A percentile compares a stretch with the other conserved stretches of the same genome.
These are phyloP conservation scores for Globisporangium recalcitrans DNA, from an alignment of 352 stramenopile genomes.

Conservation along the genomic window DNA sequence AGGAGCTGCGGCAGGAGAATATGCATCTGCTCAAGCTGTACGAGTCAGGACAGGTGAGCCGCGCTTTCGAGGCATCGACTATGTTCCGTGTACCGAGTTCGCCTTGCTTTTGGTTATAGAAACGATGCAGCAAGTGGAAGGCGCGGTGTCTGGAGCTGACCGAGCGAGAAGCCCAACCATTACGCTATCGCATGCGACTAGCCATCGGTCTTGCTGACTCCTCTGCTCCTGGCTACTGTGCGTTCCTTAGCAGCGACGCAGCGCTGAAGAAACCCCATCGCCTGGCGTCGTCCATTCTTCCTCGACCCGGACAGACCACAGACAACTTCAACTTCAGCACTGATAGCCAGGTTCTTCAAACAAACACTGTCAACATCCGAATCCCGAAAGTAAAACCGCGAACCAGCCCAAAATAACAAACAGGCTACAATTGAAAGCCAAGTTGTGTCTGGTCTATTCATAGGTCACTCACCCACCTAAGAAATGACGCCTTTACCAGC, in stretches of 20 bases:
- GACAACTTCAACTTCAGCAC: conserved; percentile 36
- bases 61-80: not conserved
- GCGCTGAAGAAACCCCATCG: conserved; percentile 29
- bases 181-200: not conserved
- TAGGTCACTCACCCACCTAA: not conserved
- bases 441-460: not conserved
- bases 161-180: conserved; percentile 33
- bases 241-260: conserved; percentile 1
- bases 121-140: conserved; percentile 73
- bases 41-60: conserved; percentile 41
- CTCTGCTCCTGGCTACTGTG: not conserved
- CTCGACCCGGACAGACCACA: conserved; percentile 25
- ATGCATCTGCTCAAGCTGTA: conserved; percentile 46
- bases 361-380: not conserved
- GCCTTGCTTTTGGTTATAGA: conserved; percentile 24
- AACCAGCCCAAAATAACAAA: not conserved
- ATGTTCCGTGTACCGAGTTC: not conserved
- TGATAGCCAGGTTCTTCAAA: conserved; percentile 6
- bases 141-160: conserved; percentile 43
- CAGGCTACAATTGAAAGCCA: conserved; percentile 5
- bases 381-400: not conserved
- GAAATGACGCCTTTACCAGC: not conserved
- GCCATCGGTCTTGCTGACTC: no score
- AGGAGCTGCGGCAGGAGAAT: conserved; percentile 64
- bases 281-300: conserved; percentile 28